A percentile compares a stretch with the other conserved stretches of the same genome.
These are phyloP conservation scores for Urtica urens DNA, from an alignment of 306 rosid species.

Conservation along the genomic window DNA sequence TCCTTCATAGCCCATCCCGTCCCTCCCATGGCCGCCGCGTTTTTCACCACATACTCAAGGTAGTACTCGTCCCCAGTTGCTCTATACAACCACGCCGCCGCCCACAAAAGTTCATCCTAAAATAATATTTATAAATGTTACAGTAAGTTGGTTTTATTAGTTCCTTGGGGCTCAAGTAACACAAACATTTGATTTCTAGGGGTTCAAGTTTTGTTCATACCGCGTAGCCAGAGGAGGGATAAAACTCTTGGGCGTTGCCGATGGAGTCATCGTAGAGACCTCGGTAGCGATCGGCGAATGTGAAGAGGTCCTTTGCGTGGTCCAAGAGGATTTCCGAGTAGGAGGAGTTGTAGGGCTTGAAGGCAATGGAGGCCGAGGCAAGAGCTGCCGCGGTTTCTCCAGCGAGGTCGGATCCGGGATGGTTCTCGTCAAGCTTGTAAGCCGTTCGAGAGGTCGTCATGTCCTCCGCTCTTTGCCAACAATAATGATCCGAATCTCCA, in stretches of 20 bases:
- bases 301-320: slow-evolving; percentile 80
- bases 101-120: slow-evolving; percentile 90
- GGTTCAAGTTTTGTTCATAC: slow-evolving; percentile 22
- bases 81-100: slow-evolving; percentile 65
- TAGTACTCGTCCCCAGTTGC: slow-evolving; percentile 66
- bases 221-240: slow-evolving; percentile 65
- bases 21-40: slow-evolving; percentile 69
- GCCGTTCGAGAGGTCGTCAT: slow-evolving; percentile 71
- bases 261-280: slow-evolving; percentile 63
- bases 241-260: slow-evolving; percentile 40
- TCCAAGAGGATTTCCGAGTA: slow-evolving; percentile 52
- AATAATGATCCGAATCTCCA: slow-evolving; percentile 75
- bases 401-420: slow-evolving; percentile 87
- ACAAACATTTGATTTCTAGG: not conserved
- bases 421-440: slow-evolving; percentile 55
- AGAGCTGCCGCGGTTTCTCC: slow-evolving; percentile 91
- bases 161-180: no score
- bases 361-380: slow-evolving; percentile 77
- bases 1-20: slow-evolving; percentile 78
- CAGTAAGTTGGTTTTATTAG: no score
- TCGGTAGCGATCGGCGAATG: slow-evolving; percentile 70
- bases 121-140: no score
- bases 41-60: slow-evolving; percentile 65
- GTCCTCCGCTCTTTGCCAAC: slow-evolving; percentile 89
- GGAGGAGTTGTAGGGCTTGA: slow-evolving; percentile 64